These are phyloP conservation scores for Pseudogymnoascus sp. DNA, from an alignment of 2,329 filamentous ascomycete genomes.

Conservation along the genomic window DNA sequence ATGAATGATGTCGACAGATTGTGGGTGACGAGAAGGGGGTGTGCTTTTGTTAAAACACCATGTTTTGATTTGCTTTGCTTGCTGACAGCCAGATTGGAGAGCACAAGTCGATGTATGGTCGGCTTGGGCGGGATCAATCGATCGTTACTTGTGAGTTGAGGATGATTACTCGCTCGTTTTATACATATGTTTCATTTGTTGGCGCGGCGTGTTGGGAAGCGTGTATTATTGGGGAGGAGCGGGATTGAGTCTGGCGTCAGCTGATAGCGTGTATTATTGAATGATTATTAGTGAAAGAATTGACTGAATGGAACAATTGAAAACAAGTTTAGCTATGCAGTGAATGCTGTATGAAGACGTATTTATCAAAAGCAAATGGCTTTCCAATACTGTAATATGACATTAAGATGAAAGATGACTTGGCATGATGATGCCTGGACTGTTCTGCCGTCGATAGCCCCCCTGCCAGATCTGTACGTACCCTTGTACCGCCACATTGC, in stretches of 20 bases:
- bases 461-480: conserved; percentile 1
- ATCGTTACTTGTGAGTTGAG: not conserved
- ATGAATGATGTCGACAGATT: not conserved
- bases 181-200: conserved; percentile 1
- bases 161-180: not conserved
- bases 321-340: not conserved
- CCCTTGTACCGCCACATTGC: not conserved
- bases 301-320: not conserved
- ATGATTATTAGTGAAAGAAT: conserved; percentile 1
- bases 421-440: not conserved
- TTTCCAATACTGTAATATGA: not conserved
- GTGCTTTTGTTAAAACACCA: not conserved
- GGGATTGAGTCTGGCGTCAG: not conserved
- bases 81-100: not conserved
- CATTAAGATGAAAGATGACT: too few relatives aligned
- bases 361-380: not conserved
- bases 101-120: not conserved
- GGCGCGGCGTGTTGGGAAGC: not conserved
- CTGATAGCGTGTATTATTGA: conserved; percentile 6
- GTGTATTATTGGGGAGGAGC: not conserved
- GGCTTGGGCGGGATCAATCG: not conserved
- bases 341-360: not conserved
- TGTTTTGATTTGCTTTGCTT: not conserved
- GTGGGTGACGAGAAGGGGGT: not conserved
- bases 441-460: not conserved